Conservation (phyloP, 2,329 filamentous ascomycete species). For the Mycosphaerella sp. region DNA sequence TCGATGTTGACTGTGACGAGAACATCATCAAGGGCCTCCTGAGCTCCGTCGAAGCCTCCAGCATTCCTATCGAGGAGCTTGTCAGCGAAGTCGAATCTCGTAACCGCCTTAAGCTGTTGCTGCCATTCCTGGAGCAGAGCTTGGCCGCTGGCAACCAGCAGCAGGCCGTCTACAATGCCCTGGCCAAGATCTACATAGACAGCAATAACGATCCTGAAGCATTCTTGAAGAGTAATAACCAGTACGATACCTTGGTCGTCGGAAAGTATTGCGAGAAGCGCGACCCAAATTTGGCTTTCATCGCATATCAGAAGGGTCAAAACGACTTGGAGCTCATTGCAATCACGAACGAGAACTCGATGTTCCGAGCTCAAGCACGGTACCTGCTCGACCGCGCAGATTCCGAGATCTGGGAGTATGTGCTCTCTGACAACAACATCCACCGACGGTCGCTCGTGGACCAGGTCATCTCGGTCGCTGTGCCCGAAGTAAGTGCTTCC, state of each 20-base stretch:
- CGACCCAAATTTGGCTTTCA: conserved; percentile 90
- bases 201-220: conserved; percentile 97
- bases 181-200: conserved; percentile 99
- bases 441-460: conserved; percentile 90
- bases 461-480: conserved; percentile 91
- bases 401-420: conserved; percentile 86
- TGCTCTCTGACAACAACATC: conserved; percentile 91
- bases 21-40: conserved; percentile 90
- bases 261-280: conserved; percentile 99
- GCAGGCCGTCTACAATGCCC: conserved; percentile 91
- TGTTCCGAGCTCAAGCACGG: conserved; percentile 96
- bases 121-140: conserved; percentile 93
- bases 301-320: conserved; percentile 92
- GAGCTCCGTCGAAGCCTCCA: conserved; percentile 71
- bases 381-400: conserved; percentile 91
- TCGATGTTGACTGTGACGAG: conserved; percentile 98
- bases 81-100: conserved; percentile 91
- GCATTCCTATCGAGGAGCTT: conserved; percentile 89
- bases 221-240: conserved; percentile 94
- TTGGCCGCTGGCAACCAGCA: conserved; percentile 87
- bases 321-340: conserved; percentile 96
- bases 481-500: conserved; percentile 38
- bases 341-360: conserved; percentile 99
- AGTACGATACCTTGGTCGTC: conserved; percentile 85
- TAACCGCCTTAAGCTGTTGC: conserved; percentile 88